Conservation (phyloP, 148 eudicot genomes). For the Rhododendron griersonianum region DNA sequence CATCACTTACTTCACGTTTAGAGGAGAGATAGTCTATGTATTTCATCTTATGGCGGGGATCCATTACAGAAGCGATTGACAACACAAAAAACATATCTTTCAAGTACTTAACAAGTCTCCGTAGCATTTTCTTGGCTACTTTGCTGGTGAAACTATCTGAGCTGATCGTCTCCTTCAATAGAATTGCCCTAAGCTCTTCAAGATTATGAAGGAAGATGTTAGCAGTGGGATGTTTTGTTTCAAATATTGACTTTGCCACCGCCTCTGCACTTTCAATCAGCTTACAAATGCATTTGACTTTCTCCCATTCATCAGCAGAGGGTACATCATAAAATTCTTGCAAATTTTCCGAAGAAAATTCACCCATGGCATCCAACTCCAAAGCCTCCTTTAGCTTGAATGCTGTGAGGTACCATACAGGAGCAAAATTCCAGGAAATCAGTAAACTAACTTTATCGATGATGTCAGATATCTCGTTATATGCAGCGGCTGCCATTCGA, state of each 20-base stretch:
- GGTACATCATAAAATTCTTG: background rate
- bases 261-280: background rate
- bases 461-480: background rate
- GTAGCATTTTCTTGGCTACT: constrained; percentile 4
- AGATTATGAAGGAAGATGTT: background rate
- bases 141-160: background rate
- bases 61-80: constrained; percentile 1
- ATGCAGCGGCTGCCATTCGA: constrained; percentile 13
- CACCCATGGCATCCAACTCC: constrained; percentile 9
- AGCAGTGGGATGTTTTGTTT: background rate
- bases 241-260: background rate
- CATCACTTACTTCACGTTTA: background rate
- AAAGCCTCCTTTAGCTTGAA: background rate
- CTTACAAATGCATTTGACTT: background rate
- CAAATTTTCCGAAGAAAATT: background rate
- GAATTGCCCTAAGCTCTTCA: background rate
- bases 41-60: background rate
- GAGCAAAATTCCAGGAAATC: background rate
- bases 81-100: background rate
- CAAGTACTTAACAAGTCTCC: background rate
- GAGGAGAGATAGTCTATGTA: background rate
- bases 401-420: background rate
- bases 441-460: constrained; percentile 9
- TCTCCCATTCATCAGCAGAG: constrained; percentile 2
- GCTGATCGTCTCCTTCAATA: background rate